Evolutionary conservation across 2,329 filamentous ascomycete genomes (phyloP).

Genomic region (Venturia effusa): DNA sequence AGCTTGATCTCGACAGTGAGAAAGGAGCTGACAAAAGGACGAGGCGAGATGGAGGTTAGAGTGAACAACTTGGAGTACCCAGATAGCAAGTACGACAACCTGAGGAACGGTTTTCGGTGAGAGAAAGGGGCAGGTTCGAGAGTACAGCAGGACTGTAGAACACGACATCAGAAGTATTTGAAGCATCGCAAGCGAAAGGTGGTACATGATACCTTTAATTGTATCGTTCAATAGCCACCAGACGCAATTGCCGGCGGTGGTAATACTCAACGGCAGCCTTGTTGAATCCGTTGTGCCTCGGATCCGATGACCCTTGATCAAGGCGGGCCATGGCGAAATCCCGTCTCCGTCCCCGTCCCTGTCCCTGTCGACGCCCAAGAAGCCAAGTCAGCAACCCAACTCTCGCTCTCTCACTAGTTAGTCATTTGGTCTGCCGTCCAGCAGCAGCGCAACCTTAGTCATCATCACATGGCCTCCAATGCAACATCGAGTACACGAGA

Average conservation of each 20-base stretch:
- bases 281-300: neutral
- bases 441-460: neutral
- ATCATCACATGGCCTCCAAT: neutral
- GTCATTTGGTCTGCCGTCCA: neutral
- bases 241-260: neutral
- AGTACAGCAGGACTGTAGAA: neutral
- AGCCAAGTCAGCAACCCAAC: no score
- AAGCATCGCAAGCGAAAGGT: neutral
- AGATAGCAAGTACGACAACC: slow-evolving; percentile 42
- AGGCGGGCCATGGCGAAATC: no score
- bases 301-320: no score
- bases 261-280: neutral
- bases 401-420: neutral
- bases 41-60: neutral
- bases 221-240: neutral
- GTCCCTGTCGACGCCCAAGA: no score
- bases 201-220: neutral
- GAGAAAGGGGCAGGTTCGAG: neutral
- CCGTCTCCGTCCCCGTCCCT: no score
- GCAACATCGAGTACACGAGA: neutral
- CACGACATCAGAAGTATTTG: neutral
- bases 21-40: neutral
- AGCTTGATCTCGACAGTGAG: slow-evolving; percentile 48
- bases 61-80: slow-evolving; percentile 34
- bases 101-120: slow-evolving; percentile 30